phyloP scores from a whole-genome alignment of 768 basidiomycete genomes.

The Clitopilus passeckerianus region DNA sequence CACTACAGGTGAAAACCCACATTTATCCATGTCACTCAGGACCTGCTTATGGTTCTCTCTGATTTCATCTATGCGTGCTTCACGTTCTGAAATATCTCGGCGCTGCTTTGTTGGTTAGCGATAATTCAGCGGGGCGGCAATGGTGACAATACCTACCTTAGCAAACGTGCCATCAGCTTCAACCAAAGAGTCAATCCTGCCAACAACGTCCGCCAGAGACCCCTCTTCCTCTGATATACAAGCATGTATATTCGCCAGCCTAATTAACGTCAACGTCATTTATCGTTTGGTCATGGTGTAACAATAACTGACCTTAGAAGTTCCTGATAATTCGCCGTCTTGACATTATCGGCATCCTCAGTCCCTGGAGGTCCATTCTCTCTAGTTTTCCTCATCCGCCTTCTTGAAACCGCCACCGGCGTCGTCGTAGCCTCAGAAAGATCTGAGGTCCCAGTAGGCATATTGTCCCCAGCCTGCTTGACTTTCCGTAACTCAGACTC shows the following conservation, averaged over 20 bases:
- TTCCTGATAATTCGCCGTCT: conserved; percentile 62
- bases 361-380: neutral
- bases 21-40: conserved; percentile 34
- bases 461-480: conserved; percentile 21
- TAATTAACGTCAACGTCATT: conserved; percentile 15
- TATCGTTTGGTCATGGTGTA: conserved; percentile 4
- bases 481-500: conserved; percentile 47
- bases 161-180: conserved; percentile 37
- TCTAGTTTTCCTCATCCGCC: neutral
- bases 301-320: conserved; percentile 55
- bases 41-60: conserved; percentile 35
- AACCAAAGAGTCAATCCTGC: conserved; percentile 43
- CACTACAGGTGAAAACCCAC: conserved; percentile 29
- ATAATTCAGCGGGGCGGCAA: conserved; percentile 5
- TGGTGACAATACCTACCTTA: conserved; percentile 23
- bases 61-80: conserved; percentile 50
- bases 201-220: conserved; percentile 43
- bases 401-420: conserved; percentile 1
- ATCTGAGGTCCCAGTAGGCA: conserved; percentile 4
- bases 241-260: conserved; percentile 49
- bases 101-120: conserved; percentile 36
- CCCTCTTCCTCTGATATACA: conserved; percentile 45
- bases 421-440: neutral
- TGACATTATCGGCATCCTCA: conserved; percentile 10
- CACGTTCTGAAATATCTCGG: conserved; percentile 65